Evolutionary conservation across 495 filamentous ascomycete species (phyloP), one percentile per base, ranked within the genome.

Genomic region (Cenococcum geophilum): DNA sequence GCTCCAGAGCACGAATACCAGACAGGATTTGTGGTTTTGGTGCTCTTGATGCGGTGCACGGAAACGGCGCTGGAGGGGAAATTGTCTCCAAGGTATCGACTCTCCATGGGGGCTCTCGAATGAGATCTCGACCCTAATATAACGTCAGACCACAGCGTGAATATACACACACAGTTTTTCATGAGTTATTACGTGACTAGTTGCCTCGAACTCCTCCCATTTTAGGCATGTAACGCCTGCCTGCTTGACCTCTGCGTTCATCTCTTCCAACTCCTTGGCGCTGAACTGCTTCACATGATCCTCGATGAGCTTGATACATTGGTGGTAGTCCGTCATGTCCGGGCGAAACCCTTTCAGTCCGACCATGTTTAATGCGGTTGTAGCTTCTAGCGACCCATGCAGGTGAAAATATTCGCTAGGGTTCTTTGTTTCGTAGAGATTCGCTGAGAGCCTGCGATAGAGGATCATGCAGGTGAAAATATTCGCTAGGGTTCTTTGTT

Each of bases 381-480:
- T 81, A 18, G 88, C 87, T 60, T 89, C 85, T 11, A 91, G 71
- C 0, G 87, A 90, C 32, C 88, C 87, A 71, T 91, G 88, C 58
- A 90, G 87, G 68, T 92, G 88, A 69, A 86, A 91, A 69, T 79
- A 92, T 66, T 86, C 78, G 48, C 78, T 81, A 25, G 73, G 76
- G 52, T 78, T 80, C 69, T 82, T 85, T 5, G 87, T 90, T 60
- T 80, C 78, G 74, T 90, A 92, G 12, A 90, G 74, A 70, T 89
- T 89, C 14, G 87, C 87, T 25, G 87, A 88, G 65, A 90, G 79
- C 40, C 87, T 82, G 35, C 87, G 82, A 68, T 92, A 89, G 18
- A 84, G 76, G 66, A 83, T 83, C n/a, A n/a, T n/a, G n/a, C n/a
- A n/a, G n/a, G n/a, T 92, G 88, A 69, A 86, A 91, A 69, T 79